Base-by-base conservation (phyloP, 169 alveolate genomes). In the Cryptosporidium viatorum region DNA sequence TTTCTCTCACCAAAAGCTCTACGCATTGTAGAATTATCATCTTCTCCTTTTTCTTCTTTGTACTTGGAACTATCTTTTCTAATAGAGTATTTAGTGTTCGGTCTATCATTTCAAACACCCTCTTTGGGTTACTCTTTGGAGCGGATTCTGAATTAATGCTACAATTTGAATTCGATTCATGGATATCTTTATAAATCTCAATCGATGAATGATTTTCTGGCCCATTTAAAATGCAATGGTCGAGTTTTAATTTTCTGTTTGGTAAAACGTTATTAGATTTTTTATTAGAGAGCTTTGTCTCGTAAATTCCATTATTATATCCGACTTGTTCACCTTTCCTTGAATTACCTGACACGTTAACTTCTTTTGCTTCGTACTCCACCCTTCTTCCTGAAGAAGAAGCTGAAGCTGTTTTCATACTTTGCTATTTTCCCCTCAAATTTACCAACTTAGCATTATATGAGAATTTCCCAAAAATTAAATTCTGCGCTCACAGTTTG, bases 1-100 rank as follows among this genome's bases (percentile, higher is more conserved):
- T 70, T 23, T 91, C 93, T 14, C 71, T 89, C 14, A 94, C 93
- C 35, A 80, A 60, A 3, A 62, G 70, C 29, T 80, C 89, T 29
- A 65, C 89, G 29, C 89, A 80, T 31, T 80, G 89, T 45, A 80
- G 10, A 26, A 80, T 41, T 60, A 80, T 65, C 48, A 65, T 37
- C 43, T 80, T 80, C 41, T 80, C 89, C 70, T 62, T 80, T 67
- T 80, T 80, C 51, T 80, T 80, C 55, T 62, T 59, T 43, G 71
- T 21, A 18, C 89, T 67, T 33, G 89, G 89, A 62, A 65, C 68
- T 80, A 80, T 80, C 50, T 80, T 80, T 12, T 80, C 75, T 43
- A 80, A 48, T 29, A 80, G 59, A 39, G 65, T 16, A 65, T 80
- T 80, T 12, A 80, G 48, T 21, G 89, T 65, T 21, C 51, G 43